These are phyloP conservation scores for Epichloe elymi DNA, from an alignment of 2,329 filamentous ascomycete species.

Conservation along the genomic window DNA sequence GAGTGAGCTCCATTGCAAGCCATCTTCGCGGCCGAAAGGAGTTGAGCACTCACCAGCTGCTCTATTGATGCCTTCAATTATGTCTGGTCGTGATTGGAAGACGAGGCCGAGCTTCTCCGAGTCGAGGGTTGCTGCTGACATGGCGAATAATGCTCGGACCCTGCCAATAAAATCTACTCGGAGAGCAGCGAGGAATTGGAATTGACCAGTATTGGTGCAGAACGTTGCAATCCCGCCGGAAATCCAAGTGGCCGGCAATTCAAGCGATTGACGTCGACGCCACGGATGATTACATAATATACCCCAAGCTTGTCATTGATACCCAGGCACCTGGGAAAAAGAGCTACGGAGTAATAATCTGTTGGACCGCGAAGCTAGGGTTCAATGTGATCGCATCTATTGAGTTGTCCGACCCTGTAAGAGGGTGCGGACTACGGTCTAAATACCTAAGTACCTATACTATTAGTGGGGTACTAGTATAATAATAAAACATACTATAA, in stretches of 20 bases:
- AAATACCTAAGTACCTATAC: too few species aligned
- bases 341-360: too few species aligned
- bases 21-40: neutral
- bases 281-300: slow-evolving; percentile 6
- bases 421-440: too few species aligned
- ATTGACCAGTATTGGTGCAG: neutral
- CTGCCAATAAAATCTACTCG: neutral
- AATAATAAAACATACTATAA: too few species aligned
- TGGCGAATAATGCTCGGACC: slow-evolving; percentile 9
- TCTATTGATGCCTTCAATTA: slow-evolving; percentile 38
- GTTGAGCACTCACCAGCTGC: slow-evolving; percentile 33
- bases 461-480: too few species aligned
- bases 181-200: slow-evolving; percentile 4
- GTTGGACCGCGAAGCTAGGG: too few species aligned
- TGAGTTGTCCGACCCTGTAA: too few species aligned
- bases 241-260: too few species aligned
- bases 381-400: too few species aligned
- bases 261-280: slow-evolving; percentile 3
- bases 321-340: too few species aligned
- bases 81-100: slow-evolving; percentile 43
- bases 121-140: slow-evolving; percentile 33
- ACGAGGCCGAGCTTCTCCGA: slow-evolving; percentile 34
- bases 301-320: too few species aligned
- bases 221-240: neutral
- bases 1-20: neutral